phyloP scores from a whole-genome alignment of 2,329 filamentous ascomycete genomes.

The Cladosporium colombiae region DNA sequence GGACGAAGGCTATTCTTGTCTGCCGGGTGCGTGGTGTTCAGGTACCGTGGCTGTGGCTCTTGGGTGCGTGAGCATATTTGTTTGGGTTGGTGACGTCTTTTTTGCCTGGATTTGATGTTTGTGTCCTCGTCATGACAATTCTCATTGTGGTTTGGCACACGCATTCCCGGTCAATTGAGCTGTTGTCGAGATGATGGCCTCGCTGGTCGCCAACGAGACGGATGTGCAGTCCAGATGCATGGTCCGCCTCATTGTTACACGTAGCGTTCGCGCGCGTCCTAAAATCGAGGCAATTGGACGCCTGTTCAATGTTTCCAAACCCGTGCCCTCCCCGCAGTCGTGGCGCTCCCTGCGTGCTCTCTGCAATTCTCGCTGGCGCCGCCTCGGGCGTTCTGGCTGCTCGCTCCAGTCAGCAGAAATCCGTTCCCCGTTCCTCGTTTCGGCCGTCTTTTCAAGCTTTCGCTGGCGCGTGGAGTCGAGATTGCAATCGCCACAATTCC shows the following conservation, averaged over 20 bases:
- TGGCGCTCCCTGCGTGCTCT: no score
- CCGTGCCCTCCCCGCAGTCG: neutral
- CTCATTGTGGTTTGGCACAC: neutral
- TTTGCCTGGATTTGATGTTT: no score
- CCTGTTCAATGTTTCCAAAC: neutral
- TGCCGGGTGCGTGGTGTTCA: neutral
- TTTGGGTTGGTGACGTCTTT: constrained; percentile 1
- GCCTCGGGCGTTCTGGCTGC: neutral
- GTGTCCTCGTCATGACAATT: neutral
- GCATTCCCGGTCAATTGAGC: neutral
- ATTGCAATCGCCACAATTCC: neutral
- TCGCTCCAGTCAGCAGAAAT: neutral
- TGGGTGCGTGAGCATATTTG: neutral
- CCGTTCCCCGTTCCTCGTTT: neutral
- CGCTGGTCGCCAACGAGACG: neutral
- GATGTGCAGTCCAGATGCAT: neutral
- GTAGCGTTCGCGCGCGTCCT: no score
- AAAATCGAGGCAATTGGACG: neutral
- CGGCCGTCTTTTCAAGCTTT: neutral
- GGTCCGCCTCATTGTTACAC: no score
- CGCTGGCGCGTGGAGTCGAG: constrained; percentile 1
- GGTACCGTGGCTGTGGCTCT: neutral
- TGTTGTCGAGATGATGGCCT: neutral
- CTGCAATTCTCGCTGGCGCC: no score
- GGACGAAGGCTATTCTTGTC: neutral